Percentiles rank a stretch among this genome's conserved stretches.
These are phyloP conservation scores for Didymella lethalis DNA, from an alignment of 2,329 filamentous ascomycete species.

Conservation along the genomic window DNA sequence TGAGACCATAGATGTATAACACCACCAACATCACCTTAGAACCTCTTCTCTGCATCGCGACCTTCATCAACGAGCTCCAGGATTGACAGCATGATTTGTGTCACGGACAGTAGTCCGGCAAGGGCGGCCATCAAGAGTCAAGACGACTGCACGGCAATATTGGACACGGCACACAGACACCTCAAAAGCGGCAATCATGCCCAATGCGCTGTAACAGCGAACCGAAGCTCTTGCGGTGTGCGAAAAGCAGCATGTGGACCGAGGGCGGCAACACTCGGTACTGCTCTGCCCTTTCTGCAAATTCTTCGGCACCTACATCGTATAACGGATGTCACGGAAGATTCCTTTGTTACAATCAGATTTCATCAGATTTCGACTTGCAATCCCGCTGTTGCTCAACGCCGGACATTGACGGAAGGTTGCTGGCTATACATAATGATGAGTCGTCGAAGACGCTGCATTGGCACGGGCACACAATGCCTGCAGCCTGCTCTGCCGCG, in stretches of 20 bases:
- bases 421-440: slow-evolving; percentile 9
- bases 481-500: slow-evolving; percentile 10
- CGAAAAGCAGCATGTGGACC: slow-evolving; percentile 29
- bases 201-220: slow-evolving; percentile 37
- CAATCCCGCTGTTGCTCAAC: not conserved
- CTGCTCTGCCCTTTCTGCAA: not conserved
- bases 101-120: slow-evolving; percentile 27
- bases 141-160: slow-evolving; percentile 46
- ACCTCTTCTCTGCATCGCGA: slow-evolving; percentile 1
- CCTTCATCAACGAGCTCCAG: slow-evolving; percentile 1
- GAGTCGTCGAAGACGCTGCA: slow-evolving; percentile 6
- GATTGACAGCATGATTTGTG: slow-evolving; percentile 18
- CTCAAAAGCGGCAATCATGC: slow-evolving; percentile 40
- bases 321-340: not conserved
- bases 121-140: slow-evolving; percentile 34
- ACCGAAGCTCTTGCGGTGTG: slow-evolving; percentile 31
- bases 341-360: not conserved
- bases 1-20: slow-evolving; percentile 22
- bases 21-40: slow-evolving; percentile 12
- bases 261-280: slow-evolving; percentile 15
- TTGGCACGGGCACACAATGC: not conserved
- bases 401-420: slow-evolving; percentile 1
- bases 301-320: not conserved
- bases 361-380: not conserved
- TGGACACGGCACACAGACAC: slow-evolving; percentile 46